A percentile compares a stretch with the other conserved stretches of the same genome.
These are phyloP conservation scores for Suillus discolor DNA, from an alignment of 768 basidiomycete genomes.

Conservation along the genomic window DNA sequence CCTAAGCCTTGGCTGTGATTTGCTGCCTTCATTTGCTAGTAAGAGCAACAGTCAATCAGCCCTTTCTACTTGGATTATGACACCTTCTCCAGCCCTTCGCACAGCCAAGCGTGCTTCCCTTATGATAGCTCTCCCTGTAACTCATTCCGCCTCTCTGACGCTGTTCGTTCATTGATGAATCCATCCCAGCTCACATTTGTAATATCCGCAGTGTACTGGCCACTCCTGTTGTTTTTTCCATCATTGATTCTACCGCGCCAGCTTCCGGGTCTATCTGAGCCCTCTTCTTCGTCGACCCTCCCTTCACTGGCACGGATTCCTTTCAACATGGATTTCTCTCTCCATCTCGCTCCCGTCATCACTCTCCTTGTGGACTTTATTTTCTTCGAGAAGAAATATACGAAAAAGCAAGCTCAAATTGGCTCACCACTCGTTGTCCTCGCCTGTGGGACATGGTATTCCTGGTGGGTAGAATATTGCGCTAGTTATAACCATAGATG, in stretches of 20 bases:
- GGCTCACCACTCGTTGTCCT: conserved; percentile 19
- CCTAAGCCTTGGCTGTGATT: conserved; percentile 41
- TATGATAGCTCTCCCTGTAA: conserved; percentile 68
- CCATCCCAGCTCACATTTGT: conserved; percentile 42
- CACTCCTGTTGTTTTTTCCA: conserved; percentile 57
- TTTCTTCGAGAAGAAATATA: conserved; percentile 61
- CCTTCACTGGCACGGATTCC: conserved; percentile 43
- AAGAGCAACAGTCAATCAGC: conserved; percentile 16
- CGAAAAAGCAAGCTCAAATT: conserved; percentile 16
- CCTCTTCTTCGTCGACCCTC: not conserved
- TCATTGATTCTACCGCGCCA: conserved; percentile 50
- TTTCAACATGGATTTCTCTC: conserved; percentile 57
- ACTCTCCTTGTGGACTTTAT: conserved; percentile 69
- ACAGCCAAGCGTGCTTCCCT: conserved; percentile 61
- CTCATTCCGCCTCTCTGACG: conserved; percentile 9
- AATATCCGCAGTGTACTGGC: conserved; percentile 70
- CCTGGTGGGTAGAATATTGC: conserved; percentile 68
- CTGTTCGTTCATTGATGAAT: not conserved
- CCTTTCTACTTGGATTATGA: not conserved
- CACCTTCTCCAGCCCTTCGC: conserved; percentile 12
- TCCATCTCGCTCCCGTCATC: conserved; percentile 67
- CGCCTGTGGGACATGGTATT: conserved; percentile 50
- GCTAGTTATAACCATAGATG: conserved; percentile 61
- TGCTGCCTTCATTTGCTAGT: conserved; percentile 41
- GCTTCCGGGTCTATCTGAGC: not conserved